Evolutionary conservation across 768 basidiomycete species (phyloP).

Genomic region (Pulveroboletus frians): DNA sequence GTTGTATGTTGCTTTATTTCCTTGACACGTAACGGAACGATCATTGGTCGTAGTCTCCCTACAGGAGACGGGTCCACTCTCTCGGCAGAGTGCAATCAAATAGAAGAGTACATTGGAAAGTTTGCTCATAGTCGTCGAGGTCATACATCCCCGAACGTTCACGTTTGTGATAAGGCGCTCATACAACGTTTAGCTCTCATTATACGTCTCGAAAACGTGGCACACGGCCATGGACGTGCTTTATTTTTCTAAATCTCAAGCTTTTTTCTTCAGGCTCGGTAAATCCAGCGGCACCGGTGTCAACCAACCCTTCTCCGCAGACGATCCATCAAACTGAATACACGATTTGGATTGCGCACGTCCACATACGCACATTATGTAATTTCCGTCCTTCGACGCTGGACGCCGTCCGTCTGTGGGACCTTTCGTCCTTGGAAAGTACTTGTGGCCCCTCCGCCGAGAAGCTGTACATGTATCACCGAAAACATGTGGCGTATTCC

Average conservation of each 20-base stretch:
- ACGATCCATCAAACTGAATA: neutral
- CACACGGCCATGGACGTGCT: neutral
- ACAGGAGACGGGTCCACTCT: too few relatives aligned
- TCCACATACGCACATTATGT: neutral
- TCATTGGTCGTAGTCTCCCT: neutral
- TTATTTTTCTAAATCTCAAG: neutral
- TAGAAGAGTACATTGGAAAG: too few relatives aligned
- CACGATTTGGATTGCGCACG: too few relatives aligned
- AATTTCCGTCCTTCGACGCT: constrained; percentile 10
- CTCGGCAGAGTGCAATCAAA: too few relatives aligned
- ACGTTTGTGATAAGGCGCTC: neutral
- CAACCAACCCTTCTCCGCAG: neutral
- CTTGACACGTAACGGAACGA: neutral
- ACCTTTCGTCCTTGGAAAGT: neutral
- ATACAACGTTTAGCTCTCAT: neutral
- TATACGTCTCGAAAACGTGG: neutral
- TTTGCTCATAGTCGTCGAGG: neutral
- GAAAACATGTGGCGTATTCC: neutral
- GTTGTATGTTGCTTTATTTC: neutral
- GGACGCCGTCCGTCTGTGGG: neutral
- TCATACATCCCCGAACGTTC: too few relatives aligned
- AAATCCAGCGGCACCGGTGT: neutral
- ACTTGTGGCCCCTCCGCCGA: neutral
- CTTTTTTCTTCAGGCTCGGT: neutral
- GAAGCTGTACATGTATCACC: neutral